Percentiles rank a stretch among this genome's conserved stretches.
Evolutionary conservation across 495 filamentous ascomycete genomes (phyloP).

Genomic region (Cetradonia linearis): DNA sequence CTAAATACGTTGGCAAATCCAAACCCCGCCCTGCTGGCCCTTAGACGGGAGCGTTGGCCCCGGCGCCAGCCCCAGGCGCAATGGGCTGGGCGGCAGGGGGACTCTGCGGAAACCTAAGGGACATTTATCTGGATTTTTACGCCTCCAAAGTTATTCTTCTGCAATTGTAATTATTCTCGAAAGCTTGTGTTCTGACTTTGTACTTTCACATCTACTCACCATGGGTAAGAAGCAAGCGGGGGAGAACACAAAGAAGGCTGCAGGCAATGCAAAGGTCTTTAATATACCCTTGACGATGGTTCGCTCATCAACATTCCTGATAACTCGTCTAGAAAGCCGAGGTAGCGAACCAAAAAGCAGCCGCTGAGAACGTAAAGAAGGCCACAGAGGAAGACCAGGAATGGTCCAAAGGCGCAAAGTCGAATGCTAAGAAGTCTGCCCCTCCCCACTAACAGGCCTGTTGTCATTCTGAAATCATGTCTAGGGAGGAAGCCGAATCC

Average conservation of each 20-base stretch:
- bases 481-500: slow-evolving; percentile 69
- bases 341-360: slow-evolving; percentile 65
- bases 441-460: slow-evolving; percentile 7
- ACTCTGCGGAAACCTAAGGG: too few species aligned
- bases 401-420: slow-evolving; percentile 81
- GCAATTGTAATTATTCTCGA: too few species aligned
- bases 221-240: slow-evolving; percentile 59
- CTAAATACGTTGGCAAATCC: too few species aligned
- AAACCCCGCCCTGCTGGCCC: too few species aligned
- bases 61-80: too few species aligned
- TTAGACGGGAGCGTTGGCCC: too few species aligned
- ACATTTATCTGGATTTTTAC: too few species aligned
- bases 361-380: slow-evolving; percentile 55
- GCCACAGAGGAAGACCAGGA: slow-evolving; percentile 60
- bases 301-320: not conserved
- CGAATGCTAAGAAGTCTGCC: slow-evolving; percentile 70
- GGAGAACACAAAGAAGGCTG: slow-evolving; percentile 80
- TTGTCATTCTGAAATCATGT: not conserved
- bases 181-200: too few species aligned
- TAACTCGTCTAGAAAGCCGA: slow-evolving; percentile 63
- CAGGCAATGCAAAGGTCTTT: slow-evolving; percentile 69
- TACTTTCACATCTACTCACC: too few species aligned
- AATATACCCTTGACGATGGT: too few species aligned
- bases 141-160: too few species aligned
- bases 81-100: too few species aligned